phyloP scores from a whole-genome alignment of 208 protist genomes.

The Phytomonas sp. region DNA sequence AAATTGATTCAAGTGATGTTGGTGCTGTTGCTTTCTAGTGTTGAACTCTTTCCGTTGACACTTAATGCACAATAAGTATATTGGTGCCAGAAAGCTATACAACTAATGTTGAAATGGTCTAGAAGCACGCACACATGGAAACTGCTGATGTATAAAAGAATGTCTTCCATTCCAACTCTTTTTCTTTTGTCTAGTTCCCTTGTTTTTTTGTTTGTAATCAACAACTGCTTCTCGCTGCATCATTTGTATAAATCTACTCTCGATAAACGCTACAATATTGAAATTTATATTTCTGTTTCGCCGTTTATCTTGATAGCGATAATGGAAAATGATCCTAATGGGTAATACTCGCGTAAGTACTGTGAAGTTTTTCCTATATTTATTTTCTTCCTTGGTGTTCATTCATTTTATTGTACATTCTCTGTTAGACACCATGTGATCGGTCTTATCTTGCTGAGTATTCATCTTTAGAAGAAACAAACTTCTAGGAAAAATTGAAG shows the following conservation, averaged over 20 bases:
- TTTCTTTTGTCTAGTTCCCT: constrained; percentile 3
- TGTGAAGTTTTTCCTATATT: background rate
- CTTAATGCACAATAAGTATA: background rate
- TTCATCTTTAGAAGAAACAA: constrained; percentile 4
- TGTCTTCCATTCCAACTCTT: background rate
- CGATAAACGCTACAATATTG: background rate
- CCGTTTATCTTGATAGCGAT: background rate
- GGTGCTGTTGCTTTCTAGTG: background rate
- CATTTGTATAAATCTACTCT: background rate
- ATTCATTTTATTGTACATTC: background rate
- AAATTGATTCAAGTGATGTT: background rate
- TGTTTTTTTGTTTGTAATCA: constrained; percentile 2
- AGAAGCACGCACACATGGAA: background rate
- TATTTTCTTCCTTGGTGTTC: background rate
- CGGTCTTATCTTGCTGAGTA: background rate
- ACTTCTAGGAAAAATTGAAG: constrained; percentile 2
- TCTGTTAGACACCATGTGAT: background rate
- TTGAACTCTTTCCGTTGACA: background rate
- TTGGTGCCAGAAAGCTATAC: background rate
- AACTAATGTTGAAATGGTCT: background rate
- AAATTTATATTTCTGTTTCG: background rate
- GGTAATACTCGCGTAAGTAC: background rate
- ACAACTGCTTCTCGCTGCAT: background rate
- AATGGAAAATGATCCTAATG: background rate
- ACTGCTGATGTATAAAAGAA: background rate